Percentiles rank a stretch among this genome's conserved stretches.
These are phyloP conservation scores for Truncatella angustata DNA, from an alignment of 2,329 filamentous ascomycete species.

Conservation along the genomic window DNA sequence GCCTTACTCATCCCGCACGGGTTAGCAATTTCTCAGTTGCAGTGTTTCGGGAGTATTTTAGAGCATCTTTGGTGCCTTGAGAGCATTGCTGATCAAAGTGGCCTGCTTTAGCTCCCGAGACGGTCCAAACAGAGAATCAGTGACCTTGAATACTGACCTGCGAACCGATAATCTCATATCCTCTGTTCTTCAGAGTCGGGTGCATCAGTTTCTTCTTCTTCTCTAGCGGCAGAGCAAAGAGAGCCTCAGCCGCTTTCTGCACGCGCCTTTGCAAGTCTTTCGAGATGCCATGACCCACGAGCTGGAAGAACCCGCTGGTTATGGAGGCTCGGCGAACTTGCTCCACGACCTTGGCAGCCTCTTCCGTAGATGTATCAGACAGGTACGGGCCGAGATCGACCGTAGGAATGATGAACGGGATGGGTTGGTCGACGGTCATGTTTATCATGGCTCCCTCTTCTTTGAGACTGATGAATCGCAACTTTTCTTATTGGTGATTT, in stretches of 20 bases:
- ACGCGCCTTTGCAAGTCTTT: slow-evolving; percentile 36
- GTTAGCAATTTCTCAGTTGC: too few relatives aligned
- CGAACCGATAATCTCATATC: slow-evolving; percentile 46
- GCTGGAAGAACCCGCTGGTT: slow-evolving; percentile 52
- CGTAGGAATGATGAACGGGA: slow-evolving; percentile 26
- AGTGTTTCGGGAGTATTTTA: too few relatives aligned
- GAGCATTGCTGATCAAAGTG: too few relatives aligned
- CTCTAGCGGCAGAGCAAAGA: slow-evolving; percentile 47
- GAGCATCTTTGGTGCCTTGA: too few relatives aligned
- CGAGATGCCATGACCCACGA: slow-evolving; percentile 46
- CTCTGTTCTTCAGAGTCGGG: slow-evolving; percentile 39
- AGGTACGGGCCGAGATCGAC: slow-evolving; percentile 32
- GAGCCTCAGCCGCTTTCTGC: slow-evolving; percentile 38
- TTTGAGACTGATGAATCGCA: too few relatives aligned
- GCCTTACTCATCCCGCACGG: too few relatives aligned
- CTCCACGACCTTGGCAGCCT: slow-evolving; percentile 24
- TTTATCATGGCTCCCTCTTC: too few relatives aligned
- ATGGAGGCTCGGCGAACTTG: slow-evolving; percentile 31
- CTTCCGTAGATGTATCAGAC: slow-evolving; percentile 24
- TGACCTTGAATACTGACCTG: too few relatives aligned
- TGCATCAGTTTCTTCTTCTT: slow-evolving; percentile 42
- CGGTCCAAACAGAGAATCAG: too few relatives aligned
- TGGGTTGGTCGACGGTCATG: slow-evolving; percentile 15
- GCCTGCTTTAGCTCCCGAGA: too few relatives aligned
- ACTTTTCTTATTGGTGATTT: too few relatives aligned